Base-by-base conservation (phyloP, 148 eudicot species). In the Limonium bicolor region DNA sequence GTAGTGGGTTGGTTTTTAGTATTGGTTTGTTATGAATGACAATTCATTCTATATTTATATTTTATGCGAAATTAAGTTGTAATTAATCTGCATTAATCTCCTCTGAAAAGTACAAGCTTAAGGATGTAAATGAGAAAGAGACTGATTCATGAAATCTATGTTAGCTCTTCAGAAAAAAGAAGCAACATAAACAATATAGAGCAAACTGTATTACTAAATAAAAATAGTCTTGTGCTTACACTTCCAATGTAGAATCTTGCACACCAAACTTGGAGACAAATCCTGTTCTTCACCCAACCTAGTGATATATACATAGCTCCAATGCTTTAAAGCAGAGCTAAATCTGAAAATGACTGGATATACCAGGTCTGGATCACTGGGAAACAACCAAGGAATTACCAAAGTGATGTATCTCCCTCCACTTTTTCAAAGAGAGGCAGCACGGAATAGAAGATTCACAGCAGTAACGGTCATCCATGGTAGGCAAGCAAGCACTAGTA, bases 381-480 rank as follows among this genome's bases (percentile, higher is more conserved):
- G 31, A 53, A 82, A 67, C 69, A 88, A 37, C 96, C 94, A 88
- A 19, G 96, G 96, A 62, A 88, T 68, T 7, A 80, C 94, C 64
- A 88, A 59, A 22, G 84, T 83, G 53, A 88, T 81, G 50, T 64
- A 71, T 36, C 74, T 61, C 42, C 54, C 59, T n/a, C 51, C 92
- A 36, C 66, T 71, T 70, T 83, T 80, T 28, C 81, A 86, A 20
- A 88, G 81, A 66, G 83, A 88, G 5, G 76, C 78, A 28, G 96
- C 96, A 54, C 96, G 94, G 41, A 88, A 88, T 30, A 88, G 62
- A 43, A 94, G 96, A 51, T 88, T 88, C 11, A 88, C 94, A 37
- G 96, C 73, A 17, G 96, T 87, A 29, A 94, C 94, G 12, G 96
- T 87, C 82, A 87, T 70, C 96, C 96, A 87, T 68, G 96, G 96